Evolutionary conservation across 805 yeast species (phyloP).

Genomic region (Ogataea corticis): DNA sequence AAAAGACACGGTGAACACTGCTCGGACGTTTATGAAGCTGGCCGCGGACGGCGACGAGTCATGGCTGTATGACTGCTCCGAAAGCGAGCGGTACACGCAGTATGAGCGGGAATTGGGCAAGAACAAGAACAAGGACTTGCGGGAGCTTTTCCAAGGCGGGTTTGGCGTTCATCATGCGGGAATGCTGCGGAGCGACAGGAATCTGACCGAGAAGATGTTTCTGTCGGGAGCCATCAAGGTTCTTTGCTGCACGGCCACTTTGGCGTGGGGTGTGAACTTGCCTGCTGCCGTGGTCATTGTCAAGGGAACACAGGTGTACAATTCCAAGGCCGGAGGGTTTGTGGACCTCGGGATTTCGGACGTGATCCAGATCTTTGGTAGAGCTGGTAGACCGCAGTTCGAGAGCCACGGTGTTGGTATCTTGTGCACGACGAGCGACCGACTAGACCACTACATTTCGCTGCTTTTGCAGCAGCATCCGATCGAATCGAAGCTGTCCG

Average conservation of each 20-base stretch:
- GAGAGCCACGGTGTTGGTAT: constrained; percentile 92
- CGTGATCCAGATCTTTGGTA: constrained; percentile 96
- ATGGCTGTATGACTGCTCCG: constrained; percentile 58
- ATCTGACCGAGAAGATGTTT: constrained; percentile 85
- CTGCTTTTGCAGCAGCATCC: constrained; percentile 93
- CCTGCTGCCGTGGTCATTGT: constrained; percentile 98
- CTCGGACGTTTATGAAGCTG: constrained; percentile 66
- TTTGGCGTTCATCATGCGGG: constrained; percentile 98
- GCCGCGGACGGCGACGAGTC: constrained; percentile 63
- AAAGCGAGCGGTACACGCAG: constrained; percentile 41
- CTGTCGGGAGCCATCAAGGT: constrained; percentile 83
- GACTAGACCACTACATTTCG: constrained; percentile 84
- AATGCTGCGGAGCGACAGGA: constrained; percentile 87
- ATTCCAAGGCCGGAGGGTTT: constrained; percentile 92
- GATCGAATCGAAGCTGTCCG: constrained; percentile 80
- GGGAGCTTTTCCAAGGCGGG: constrained; percentile 77
- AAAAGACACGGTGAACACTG: constrained; percentile 86
- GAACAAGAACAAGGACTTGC: constrained; percentile 73
- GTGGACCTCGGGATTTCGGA: constrained; percentile 93
- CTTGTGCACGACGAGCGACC: constrained; percentile 78
- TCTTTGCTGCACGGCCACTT: constrained; percentile 91
- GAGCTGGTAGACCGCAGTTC: constrained; percentile 99
- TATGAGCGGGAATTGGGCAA: constrained; percentile 66
- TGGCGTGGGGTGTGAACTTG: constrained; percentile 99
- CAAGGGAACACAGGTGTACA: constrained; percentile 95